Evolutionary conservation across 768 basidiomycete species (phyloP).

Genomic region (Boletus eberwhitei): DNA sequence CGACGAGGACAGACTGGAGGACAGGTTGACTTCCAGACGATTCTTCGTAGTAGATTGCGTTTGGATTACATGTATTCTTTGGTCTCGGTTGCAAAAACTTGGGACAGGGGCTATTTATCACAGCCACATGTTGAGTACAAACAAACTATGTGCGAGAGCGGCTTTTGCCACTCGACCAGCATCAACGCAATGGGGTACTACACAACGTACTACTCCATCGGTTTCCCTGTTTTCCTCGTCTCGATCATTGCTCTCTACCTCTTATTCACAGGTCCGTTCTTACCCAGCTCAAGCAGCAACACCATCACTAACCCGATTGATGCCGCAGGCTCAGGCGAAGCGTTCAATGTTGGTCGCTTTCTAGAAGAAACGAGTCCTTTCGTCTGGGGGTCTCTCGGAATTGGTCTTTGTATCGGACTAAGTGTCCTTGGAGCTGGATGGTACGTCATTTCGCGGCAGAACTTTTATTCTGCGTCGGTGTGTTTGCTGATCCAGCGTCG

Average conservation of each 20-base stretch:
- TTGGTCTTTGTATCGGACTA: constrained; percentile 89
- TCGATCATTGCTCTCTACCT: constrained; percentile 77
- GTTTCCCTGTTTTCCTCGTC: constrained; percentile 62
- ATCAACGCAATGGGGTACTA: constrained; percentile 27
- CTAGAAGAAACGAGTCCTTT: constrained; percentile 93
- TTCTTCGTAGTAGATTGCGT: not conserved
- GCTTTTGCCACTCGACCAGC: not conserved
- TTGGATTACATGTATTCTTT: not conserved
- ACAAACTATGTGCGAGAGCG: not conserved
- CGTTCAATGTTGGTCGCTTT: constrained; percentile 92
- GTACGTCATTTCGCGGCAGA: constrained; percentile 42
- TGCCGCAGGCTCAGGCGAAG: constrained; percentile 71
- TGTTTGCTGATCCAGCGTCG: not conserved
- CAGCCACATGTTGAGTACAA: constrained; percentile 13
- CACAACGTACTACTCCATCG: constrained; percentile 58
- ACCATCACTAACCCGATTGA: constrained; percentile 1
- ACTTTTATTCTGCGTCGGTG: not conserved
- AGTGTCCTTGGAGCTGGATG: constrained; percentile 95
- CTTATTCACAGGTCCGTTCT: constrained; percentile 75
- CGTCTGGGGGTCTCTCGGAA: constrained; percentile 87
- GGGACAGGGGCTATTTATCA: constrained; percentile 9
- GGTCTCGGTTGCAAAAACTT: no score
- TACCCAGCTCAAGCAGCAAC: not conserved
- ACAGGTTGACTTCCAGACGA: not conserved
- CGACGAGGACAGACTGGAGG: constrained; percentile 10